Percentiles rank a stretch among this genome's conserved stretches.
These are phyloP conservation scores for Kodamaea sagamina DNA, from an alignment of 805 yeast genomes.

Conservation along the genomic window DNA sequence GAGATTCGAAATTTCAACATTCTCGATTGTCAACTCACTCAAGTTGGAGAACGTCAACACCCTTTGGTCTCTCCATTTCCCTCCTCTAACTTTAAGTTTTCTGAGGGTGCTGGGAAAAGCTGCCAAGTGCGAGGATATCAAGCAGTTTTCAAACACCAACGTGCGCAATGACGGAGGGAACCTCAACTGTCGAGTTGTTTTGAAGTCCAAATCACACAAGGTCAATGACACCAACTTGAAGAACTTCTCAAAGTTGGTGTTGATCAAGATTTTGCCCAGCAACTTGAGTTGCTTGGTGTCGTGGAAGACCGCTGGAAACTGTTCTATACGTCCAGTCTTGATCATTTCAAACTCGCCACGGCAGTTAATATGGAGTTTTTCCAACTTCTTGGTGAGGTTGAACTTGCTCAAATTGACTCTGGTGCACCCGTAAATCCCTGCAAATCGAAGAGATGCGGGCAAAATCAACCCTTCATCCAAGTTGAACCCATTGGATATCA, in stretches of 20 bases:
- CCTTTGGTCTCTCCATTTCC: constrained; percentile 14
- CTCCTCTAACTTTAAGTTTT: constrained; percentile 11
- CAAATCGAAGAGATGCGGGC: constrained; percentile 10
- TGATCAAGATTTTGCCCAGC: constrained; percentile 9
- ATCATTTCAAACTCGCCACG: constrained; percentile 9
- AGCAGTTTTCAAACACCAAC: constrained; percentile 13
- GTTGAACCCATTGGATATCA: constrained; percentile 14
- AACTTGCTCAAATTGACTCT: constrained; percentile 15
- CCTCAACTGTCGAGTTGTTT: constrained; percentile 10
- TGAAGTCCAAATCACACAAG: constrained; percentile 10
- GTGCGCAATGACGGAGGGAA: constrained; percentile 10
- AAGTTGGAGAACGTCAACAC: constrained; percentile 11
- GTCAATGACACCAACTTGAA: constrained; percentile 12
- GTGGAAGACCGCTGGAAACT: constrained; percentile 9
- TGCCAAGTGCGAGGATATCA: constrained; percentile 14
- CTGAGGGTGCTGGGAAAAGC: constrained; percentile 12
- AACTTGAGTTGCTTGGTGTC: constrained; percentile 13
- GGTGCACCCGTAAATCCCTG: constrained; percentile 10
- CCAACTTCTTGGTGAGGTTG: constrained; percentile 14
- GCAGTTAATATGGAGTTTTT: constrained; percentile 11
- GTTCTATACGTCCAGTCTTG: constrained; percentile 11
- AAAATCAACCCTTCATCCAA: constrained; percentile 13
- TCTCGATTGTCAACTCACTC: constrained; percentile 13
- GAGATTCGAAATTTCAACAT: constrained; percentile 12
- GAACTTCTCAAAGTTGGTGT: constrained; percentile 13